Conservation (phyloP, 495 filamentous ascomycete species). For the Pseudotulostoma volvatum region DNA sequence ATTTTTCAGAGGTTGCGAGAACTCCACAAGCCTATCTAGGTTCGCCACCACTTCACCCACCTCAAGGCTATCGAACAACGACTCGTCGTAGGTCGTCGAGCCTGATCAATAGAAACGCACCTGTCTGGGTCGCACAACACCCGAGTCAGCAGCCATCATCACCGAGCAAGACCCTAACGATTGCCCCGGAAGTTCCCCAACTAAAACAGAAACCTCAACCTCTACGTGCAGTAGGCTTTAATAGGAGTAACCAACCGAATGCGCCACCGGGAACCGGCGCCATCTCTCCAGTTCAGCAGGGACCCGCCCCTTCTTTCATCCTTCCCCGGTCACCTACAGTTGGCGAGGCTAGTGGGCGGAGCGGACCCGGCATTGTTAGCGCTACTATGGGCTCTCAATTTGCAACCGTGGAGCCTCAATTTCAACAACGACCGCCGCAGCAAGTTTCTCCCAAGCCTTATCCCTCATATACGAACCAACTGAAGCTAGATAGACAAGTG, state of each 20-base stretch:
- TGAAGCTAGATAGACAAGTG: too few species aligned
- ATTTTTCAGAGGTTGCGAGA: too few species aligned
- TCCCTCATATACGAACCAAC: too few species aligned
- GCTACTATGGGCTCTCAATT: constrained; percentile 7
- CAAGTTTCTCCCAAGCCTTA: too few species aligned
- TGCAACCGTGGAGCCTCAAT: constrained; percentile 18
- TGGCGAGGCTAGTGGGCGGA: not conserved
- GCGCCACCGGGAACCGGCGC: constrained; percentile 6
- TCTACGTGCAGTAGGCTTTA: not conserved
- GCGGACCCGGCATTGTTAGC: constrained; percentile 1
- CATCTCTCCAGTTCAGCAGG: constrained; percentile 6
- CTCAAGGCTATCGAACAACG: too few species aligned
- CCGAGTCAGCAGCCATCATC: not conserved
- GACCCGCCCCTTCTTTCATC: not conserved
- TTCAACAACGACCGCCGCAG: constrained; percentile 27
- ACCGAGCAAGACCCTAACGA: constrained; percentile 2
- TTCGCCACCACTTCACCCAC: too few species aligned
- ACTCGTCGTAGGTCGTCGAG: too few species aligned
- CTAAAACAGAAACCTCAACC: not conserved
- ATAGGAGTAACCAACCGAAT: constrained; percentile 1
- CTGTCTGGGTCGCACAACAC: not conserved
- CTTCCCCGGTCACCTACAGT: not conserved
- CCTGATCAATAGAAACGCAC: constrained; percentile 1
- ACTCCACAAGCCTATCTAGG: too few species aligned
- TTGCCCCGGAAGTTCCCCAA: constrained; percentile 3